Evolutionary conservation across 2,329 filamentous ascomycete species (phyloP).

Genomic region (Scytalidium sp.): DNA sequence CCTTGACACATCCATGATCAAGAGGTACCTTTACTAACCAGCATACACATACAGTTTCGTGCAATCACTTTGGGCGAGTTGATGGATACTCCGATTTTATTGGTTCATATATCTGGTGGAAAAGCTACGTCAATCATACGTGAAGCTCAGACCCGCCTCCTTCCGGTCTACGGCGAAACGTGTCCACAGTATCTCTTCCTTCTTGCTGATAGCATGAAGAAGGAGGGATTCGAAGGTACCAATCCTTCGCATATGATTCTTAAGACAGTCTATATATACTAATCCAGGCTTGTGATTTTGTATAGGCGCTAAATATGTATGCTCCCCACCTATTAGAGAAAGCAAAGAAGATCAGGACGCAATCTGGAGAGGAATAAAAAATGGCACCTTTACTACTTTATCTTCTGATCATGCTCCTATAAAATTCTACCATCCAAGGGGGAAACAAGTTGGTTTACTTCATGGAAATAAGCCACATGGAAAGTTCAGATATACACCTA

Average conservation of each 20-base stretch:
- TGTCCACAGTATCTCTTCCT: conserved; percentile 3
- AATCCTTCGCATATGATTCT: not conserved
- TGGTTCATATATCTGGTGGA: conserved; percentile 47
- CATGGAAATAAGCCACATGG: conserved; percentile 25
- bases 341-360: not conserved
- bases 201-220: not conserved
- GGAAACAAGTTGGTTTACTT: conserved; percentile 34
- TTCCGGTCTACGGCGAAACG: conserved; percentile 30
- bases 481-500: conserved; percentile 37
- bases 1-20: too few species aligned
- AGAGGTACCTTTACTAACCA: not conserved
- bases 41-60: conserved; percentile 31
- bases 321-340: not conserved
- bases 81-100: conserved; percentile 44
- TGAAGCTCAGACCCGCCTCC: conserved; percentile 41
- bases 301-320: not conserved
- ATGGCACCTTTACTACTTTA: conserved; percentile 2
- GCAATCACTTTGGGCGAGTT: conserved; percentile 45
- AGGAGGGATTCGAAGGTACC: not conserved
- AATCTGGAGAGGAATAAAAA: conserved; percentile 1
- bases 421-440: conserved; percentile 32
- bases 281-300: not conserved
- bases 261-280: not conserved
- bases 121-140: conserved; percentile 43
- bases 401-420: conserved; percentile 34